These are phyloP conservation scores for Oxytropis ochrocephala DNA, from an alignment of 306 rosid genomes.

Conservation along the genomic window DNA sequence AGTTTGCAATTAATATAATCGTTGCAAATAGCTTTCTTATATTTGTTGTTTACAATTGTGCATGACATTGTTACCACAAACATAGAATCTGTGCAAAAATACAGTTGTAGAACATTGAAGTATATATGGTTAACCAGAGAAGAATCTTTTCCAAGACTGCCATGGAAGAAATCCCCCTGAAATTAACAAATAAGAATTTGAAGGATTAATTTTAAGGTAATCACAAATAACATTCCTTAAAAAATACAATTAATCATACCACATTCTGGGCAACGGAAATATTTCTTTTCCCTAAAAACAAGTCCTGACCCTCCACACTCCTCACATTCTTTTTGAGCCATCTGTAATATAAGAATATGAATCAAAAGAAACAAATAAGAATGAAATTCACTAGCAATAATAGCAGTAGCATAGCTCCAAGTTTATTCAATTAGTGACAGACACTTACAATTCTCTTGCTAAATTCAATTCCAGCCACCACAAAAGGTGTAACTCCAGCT, in stretches of 20 bases:
- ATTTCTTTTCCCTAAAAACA: conserved; percentile 50
- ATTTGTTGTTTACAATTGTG: conserved; percentile 3
- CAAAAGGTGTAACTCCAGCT: conserved; percentile 87
- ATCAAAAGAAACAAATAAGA: background rate
- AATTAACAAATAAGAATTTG: conserved; percentile 6
- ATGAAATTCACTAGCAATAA: background rate
- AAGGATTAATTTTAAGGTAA: background rate
- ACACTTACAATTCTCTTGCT: conserved; percentile 91
- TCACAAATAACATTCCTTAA: background rate
- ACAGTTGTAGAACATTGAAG: background rate
- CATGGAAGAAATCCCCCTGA: conserved; percentile 93
- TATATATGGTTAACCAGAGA: conserved; percentile 53
- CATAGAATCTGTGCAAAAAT: background rate
- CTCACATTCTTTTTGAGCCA: conserved; percentile 63
- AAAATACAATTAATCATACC: conserved; percentile 33
- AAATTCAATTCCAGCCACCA: conserved; percentile 90
- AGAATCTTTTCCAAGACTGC: conserved; percentile 95
- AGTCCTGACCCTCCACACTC: conserved; percentile 85
- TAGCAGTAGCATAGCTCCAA: too few species aligned
- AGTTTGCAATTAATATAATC: background rate
- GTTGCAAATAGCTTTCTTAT: background rate
- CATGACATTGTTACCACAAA: background rate
- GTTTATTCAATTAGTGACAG: background rate
- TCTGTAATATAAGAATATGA: conserved; percentile 26
- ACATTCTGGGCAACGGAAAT: conserved; percentile 70